Evolutionary conservation across 2,329 filamentous ascomycete genomes (phyloP).

Genomic region (Helicocarpus griseus): DNA sequence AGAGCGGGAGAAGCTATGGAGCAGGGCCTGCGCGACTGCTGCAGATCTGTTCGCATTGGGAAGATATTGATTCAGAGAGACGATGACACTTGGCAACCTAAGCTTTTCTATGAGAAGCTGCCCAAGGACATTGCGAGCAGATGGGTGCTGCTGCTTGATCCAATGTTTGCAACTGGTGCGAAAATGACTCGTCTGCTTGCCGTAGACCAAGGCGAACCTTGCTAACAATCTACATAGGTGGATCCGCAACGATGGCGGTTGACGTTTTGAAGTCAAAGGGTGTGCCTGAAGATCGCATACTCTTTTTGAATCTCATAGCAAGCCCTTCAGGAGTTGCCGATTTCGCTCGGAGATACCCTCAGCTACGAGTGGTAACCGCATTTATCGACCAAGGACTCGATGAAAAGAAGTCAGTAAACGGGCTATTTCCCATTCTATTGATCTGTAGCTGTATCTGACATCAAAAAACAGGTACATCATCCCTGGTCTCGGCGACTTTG

Average conservation of each 20-base stretch:
- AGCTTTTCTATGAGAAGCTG: conserved; percentile 95
- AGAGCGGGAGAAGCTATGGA: conserved; percentile 97
- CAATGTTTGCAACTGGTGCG: conserved; percentile 96
- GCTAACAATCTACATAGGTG: conserved; percentile 46
- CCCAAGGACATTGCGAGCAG: conserved; percentile 84
- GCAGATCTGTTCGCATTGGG: conserved; percentile 91
- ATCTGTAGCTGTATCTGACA: conserved; percentile 6
- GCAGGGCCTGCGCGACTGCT: conserved; percentile 90
- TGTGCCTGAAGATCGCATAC: conserved; percentile 86
- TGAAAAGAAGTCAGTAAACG: conserved; percentile 70
- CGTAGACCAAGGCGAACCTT: background rate
- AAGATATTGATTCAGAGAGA: conserved; percentile 98
- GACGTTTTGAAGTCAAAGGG: conserved; percentile 83
- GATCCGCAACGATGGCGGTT: conserved; percentile 93
- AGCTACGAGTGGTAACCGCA: conserved; percentile 82
- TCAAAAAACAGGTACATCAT: conserved; percentile 70
- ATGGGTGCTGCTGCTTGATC: conserved; percentile 90
- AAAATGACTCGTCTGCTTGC: conserved; percentile 5
- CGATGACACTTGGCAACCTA: conserved; percentile 85
- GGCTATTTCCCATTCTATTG: background rate
- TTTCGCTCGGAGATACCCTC: conserved; percentile 82
- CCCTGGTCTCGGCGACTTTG: conserved; percentile 88
- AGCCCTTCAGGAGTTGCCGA: conserved; percentile 85
- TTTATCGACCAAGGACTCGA: conserved; percentile 96
- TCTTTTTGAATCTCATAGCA: conserved; percentile 96